phyloP scores from a whole-genome alignment of 75 land plant genomes.

The Chamaecyparis obtusa region DNA sequence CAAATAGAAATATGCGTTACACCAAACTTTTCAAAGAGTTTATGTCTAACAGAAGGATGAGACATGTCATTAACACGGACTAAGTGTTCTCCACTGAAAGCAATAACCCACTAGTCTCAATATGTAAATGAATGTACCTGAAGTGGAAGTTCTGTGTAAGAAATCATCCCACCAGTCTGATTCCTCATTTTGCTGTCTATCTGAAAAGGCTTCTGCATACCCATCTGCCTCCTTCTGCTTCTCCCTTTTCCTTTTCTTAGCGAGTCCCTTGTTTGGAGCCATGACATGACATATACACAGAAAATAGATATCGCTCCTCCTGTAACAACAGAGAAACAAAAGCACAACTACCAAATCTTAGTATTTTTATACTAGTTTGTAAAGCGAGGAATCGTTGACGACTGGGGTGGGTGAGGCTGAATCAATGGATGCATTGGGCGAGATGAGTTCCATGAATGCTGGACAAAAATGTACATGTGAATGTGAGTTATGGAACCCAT shows the following conservation, averaged over 20 bases:
- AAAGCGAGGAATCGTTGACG: not conserved
- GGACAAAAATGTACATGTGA: not conserved
- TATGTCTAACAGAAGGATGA: not conserved
- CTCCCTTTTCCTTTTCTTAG: not conserved
- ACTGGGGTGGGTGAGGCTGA: not conserved
- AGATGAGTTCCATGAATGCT: not conserved
- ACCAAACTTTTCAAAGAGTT: not conserved
- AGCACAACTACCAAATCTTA: not conserved
- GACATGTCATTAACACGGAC: not conserved
- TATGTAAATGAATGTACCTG: not conserved
- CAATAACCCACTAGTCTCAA: not conserved
- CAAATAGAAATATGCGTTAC: not conserved
- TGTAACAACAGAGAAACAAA: not conserved
- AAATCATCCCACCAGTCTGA: not conserved
- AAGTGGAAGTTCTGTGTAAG: not conserved
- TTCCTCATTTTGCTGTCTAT: not conserved
- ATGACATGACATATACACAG: not conserved
- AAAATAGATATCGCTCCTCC: not conserved
- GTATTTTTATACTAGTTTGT: not conserved
- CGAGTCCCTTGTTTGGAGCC: slow-evolving; percentile 1
- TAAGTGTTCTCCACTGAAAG: not conserved
- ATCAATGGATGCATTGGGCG: not conserved
- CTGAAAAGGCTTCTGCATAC: not conserved
- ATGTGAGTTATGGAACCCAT: not conserved
- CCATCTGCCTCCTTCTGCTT: not conserved